Base-by-base conservation (phyloP, 2,329 filamentous ascomycete species). In the Trichoderma lentiforme region DNA sequence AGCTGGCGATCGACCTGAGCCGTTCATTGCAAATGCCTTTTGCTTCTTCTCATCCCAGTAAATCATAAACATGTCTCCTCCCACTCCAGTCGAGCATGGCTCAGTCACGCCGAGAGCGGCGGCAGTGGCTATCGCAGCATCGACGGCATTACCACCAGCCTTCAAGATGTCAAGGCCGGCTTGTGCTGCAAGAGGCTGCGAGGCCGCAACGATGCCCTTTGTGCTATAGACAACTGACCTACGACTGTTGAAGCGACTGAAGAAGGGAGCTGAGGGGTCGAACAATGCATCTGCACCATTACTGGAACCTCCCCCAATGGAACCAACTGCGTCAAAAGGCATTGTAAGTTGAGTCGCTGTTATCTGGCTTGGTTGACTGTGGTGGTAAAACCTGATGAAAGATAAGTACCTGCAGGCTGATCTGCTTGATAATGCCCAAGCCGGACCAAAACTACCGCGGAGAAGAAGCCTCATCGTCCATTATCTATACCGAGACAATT, bases 21-120 rank as follows among this genome's bases (percentile, higher is more conserved):
- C 69, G 26, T 71, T 71, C 4, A 71, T 65, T 7, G 61, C 61
- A 32, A 65, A 67, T 1, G 47, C 34, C 14, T 71, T 65, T 12
- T 34, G 34, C 26, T 65, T 66, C 26, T 60, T 71, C 28, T 65
- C 69, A 32, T 71, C 61, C 60, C 60, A 71, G 15, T 28, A 71
- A 5, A 71, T 63, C 60, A 65, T 58, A 14, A 67, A 71, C 69
- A 71, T 71, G 9, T 71, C 69, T 18, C 69, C 69, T 43, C 69
- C 69, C 21, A 71, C 21, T 26, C 62, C 61, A 7, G 69, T 71
- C 4, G 69, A 71, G 62, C 47, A 36, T 24, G 69, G 60, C 26
- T 71, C 69, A 4, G 62, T 67, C 26, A 71, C 69, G n/a, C 69
- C 69, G 1, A 71, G 69, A 6, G 69, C 69, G 11, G 69, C 69